Evolutionary conservation across 345 rosid genomes (phyloP).

Genomic region (Eucalyptus curtisii): DNA sequence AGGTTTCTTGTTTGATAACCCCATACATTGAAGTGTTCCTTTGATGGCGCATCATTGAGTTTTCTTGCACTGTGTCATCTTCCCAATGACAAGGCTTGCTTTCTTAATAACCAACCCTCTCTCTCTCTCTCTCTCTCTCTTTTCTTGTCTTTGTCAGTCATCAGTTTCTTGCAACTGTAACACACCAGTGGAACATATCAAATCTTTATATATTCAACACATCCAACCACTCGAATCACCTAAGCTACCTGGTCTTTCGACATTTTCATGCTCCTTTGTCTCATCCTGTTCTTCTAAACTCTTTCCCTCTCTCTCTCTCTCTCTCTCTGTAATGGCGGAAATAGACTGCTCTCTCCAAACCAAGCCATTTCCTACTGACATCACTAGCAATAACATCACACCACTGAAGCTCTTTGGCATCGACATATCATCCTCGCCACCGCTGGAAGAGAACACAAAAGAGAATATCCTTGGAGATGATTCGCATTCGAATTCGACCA

Average conservation of each 20-base stretch:
- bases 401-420: constrained; percentile 3
- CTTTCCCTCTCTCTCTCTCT: not conserved
- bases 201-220: not conserved
- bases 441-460: not conserved
- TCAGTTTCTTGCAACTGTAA: not conserved
- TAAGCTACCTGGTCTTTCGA: not conserved
- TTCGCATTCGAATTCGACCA: not conserved
- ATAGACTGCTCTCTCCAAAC: constrained; percentile 7
- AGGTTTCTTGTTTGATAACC: not conserved
- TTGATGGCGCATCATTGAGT: not conserved
- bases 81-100: constrained; percentile 2
- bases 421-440: not conserved
- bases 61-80: not conserved
- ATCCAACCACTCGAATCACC: not conserved
- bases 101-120: not conserved
- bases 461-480: not conserved
- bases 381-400: constrained; percentile 51
- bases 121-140: constrained; percentile 1
- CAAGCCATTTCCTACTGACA: constrained; percentile 27
- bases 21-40: not conserved
- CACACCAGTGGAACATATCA: not conserved
- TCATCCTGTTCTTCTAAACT: not conserved
- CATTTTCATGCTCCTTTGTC: not conserved
- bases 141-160: constrained; percentile 1
- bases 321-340: constrained; percentile 10